Conservation (phyloP, 257 asterid species). For the Salvia miltiorrhiza region DNA sequence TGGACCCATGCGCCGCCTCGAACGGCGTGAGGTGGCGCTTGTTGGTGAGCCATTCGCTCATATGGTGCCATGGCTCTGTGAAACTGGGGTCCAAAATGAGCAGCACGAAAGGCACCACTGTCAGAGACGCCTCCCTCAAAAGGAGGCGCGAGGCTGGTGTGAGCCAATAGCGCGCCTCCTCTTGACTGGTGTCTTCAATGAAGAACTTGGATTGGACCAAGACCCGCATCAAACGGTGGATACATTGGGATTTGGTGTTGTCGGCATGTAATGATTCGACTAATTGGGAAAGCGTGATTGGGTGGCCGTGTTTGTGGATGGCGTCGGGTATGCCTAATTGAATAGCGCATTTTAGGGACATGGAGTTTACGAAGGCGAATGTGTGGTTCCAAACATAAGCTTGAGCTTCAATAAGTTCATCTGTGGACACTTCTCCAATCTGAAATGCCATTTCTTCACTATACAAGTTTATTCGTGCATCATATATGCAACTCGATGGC, state of each 20-base stretch:
- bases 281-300: neutral
- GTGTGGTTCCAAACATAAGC: constrained; percentile 3
- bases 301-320: constrained; percentile 8
- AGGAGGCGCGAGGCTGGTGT: constrained; percentile 14
- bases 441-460: too few species aligned
- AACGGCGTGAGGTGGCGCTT: neutral
- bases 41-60: neutral
- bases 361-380: too few species aligned
- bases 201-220: constrained; percentile 2
- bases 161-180: neutral
- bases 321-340: constrained; percentile 5
- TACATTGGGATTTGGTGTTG: neutral
- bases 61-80: neutral
- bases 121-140: neutral
- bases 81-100: neutral
- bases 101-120: too few species aligned
- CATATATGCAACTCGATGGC: too few species aligned
- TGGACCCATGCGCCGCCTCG: neutral
- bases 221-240: neutral
- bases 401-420: neutral
- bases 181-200: neutral
- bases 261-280: neutral
- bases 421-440: too few species aligned
- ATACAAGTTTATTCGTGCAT: too few species aligned
- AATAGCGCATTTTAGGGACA: constrained; percentile 19